A percentile compares a stretch with the other conserved stretches of the same genome.
Evolutionary conservation across 345 rosid species (phyloP).

Genomic region (Arabis hirsuta): DNA sequence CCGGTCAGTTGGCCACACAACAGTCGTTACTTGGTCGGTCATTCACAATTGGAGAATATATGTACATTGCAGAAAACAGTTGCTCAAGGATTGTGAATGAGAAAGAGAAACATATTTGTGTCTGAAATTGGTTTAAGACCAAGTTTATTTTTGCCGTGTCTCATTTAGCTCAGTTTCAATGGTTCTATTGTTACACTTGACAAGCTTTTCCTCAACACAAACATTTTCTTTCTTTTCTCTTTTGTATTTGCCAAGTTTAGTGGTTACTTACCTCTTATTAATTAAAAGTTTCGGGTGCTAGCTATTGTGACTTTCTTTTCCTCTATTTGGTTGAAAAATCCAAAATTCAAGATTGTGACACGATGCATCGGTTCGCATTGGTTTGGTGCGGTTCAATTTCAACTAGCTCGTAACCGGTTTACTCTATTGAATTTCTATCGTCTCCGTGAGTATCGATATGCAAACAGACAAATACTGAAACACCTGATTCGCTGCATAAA

Average conservation of each 20-base stretch:
- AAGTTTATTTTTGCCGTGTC: constrained; percentile 43
- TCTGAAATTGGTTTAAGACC: constrained; percentile 28
- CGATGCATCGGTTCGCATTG: background rate
- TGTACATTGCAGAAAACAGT: constrained; percentile 40
- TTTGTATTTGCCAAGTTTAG: constrained; percentile 9
- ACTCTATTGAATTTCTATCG: background rate
- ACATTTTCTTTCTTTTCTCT: constrained; percentile 5
- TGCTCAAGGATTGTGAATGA: constrained; percentile 33
- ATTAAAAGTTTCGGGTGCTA: background rate
- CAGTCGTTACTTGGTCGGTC: constrained; percentile 9
- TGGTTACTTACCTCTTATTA: too few relatives aligned
- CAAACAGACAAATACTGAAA: background rate
- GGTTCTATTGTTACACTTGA: constrained; percentile 5
- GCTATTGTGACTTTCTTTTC: background rate
- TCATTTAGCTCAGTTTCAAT: constrained; percentile 9
- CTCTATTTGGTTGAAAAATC: background rate
- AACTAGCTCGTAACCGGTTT: constrained; percentile 1
- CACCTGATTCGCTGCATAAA: constrained; percentile 13
- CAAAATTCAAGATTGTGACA: background rate
- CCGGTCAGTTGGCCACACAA: constrained; percentile 4
- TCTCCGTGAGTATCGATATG: background rate
- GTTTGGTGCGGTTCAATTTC: constrained; percentile 18
- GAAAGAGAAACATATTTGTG: constrained; percentile 32
- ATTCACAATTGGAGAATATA: constrained; percentile 35
- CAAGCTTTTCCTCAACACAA: background rate